Base-by-base conservation (phyloP, 768 basidiomycete species). In the Tylopilus sp. region DNA sequence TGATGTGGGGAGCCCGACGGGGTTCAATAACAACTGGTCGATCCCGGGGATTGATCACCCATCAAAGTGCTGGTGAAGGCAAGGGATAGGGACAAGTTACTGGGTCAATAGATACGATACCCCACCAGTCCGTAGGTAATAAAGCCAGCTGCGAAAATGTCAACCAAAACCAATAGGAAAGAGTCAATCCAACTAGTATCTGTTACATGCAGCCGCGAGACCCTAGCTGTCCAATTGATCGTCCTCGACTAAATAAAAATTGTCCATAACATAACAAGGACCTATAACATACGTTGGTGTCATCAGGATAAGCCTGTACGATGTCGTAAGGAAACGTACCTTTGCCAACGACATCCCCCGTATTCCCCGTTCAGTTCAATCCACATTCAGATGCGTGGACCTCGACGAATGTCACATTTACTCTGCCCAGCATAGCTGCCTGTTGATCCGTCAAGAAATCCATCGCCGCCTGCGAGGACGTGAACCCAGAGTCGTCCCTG, bases 401-500 rank as follows among this genome's bases (percentile, higher is more conserved):
- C n/a, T 4, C 1, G 22, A 47, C 24, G 14, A 3, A 61, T 6
- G 61, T 14, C 30, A 70, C 63, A 24, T 52, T 3, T 14, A 70
- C 55, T 47, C 58, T 63, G 1, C 68, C 68, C 3, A 45, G 21
- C 9, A 14, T 11, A 1, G 0, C 22, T 5, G 68, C 66, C 24
- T 53, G 47, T 13, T 11, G 3, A 1, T 16, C 19, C 28, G 68
- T 69, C 57, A 69, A 22, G 0, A 12, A 25, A 46, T 70, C 38
- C 70, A 69, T 71, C 46, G 68, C 68, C 50, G 0, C 22, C 47
- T 57, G 9, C 11, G 68, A 69, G 13, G 58, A 25, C 7, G 76
- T 77, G 61, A 79, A 79, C 3, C 77, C 77, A 2, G 38, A 29
- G 31, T 29, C 50, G 13, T 83, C 72, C 52, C 68, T 66, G 56